A percentile compares a stretch with the other conserved stretches of the same genome.
Conservation (phyloP, 331 rosid genomes). For the Arachis monticola region DNA sequence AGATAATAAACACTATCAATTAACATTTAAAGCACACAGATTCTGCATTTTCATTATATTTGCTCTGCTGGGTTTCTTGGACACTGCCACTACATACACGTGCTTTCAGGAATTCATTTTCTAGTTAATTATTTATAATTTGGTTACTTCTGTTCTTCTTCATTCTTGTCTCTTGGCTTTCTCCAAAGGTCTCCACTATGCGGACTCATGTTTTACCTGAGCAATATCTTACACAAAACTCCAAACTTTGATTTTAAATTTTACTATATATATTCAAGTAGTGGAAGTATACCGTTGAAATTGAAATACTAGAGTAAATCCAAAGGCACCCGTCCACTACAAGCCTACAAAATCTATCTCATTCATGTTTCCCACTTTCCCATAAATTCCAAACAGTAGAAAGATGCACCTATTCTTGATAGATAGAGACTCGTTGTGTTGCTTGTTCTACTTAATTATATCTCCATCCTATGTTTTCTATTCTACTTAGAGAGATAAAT, state of each 20-base stretch:
- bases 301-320: not conserved
- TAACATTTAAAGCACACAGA: not conserved
- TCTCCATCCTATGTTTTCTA: no score
- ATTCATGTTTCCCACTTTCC: not conserved
- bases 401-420: no score
- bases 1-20: no score
- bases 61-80: constrained; percentile 9
- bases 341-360: not conserved
- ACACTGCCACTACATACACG: not conserved
- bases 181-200: not conserved
- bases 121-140: not conserved
- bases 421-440: no score
- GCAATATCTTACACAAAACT: no score
- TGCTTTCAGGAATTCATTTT: not conserved
- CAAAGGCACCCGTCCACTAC: no score
- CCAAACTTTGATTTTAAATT: not conserved
- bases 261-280: not conserved
- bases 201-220: not conserved
- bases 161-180: constrained; percentile 8
- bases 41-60: constrained; percentile 5
- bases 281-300: not conserved
- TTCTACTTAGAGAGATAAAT: no score
- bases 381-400: no score
- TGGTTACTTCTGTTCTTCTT: not conserved
- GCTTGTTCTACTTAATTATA: no score